These are phyloP conservation scores for Coemansia sp. DNA, from an alignment of 192 early-diverging fungal species.

Conservation along the genomic window DNA sequence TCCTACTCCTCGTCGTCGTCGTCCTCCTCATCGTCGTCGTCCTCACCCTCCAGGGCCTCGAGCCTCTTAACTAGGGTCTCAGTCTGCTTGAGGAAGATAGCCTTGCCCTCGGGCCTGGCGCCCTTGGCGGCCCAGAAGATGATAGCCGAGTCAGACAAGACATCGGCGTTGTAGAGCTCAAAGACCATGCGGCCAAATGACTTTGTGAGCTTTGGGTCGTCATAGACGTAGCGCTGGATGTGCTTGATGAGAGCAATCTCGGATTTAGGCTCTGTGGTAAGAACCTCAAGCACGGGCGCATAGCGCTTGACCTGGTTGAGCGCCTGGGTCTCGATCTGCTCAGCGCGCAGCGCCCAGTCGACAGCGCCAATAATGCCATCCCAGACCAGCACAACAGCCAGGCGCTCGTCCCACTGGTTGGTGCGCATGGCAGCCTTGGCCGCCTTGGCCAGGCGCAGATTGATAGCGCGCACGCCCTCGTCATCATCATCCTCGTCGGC, in stretches of 20 bases:
- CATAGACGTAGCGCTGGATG: conserved; percentile 85
- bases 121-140: conserved; percentile 96
- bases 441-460: conserved; percentile 29
- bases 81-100: conserved; percentile 91
- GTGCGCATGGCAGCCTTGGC: conserved; percentile 35
- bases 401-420: conserved; percentile 72
- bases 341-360: conserved; percentile 77
- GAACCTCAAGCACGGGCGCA: conserved; percentile 71
- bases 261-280: conserved; percentile 61
- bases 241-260: conserved; percentile 85
- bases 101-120: conserved; percentile 83
- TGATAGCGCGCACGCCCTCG: conserved; percentile 21
- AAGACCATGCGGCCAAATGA: conserved; percentile 81
- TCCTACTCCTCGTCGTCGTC: not conserved
- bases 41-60: conserved; percentile 67
- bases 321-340: conserved; percentile 81
- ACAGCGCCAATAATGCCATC: conserved; percentile 75
- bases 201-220: conserved; percentile 87
- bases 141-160: conserved; percentile 88
- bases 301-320: conserved; percentile 67
- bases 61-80: conserved; percentile 87
- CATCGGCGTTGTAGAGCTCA: conserved; percentile 86
- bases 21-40: conserved; percentile 56
- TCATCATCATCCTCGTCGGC: conserved; percentile 28
- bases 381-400: conserved; percentile 80